phyloP scores from a whole-genome alignment of 2,329 filamentous ascomycete species.

The Keithomyces neogunnii region DNA sequence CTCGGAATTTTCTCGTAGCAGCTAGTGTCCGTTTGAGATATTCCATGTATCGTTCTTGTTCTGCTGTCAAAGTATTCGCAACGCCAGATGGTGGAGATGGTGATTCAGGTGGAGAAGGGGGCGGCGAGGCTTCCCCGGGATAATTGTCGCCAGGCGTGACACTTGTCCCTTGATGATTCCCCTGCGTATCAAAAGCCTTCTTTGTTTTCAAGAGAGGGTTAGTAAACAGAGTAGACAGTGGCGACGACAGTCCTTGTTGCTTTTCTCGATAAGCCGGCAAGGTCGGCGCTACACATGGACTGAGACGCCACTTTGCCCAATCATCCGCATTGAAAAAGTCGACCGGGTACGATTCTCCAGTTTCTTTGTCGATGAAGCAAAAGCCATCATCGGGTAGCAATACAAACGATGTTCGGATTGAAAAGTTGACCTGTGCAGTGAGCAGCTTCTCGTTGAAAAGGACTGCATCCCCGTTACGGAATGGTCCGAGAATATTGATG shows the following conservation, averaged over 20 bases:
- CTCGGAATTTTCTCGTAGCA: constrained; percentile 66
- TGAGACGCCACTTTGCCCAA: constrained; percentile 72
- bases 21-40: constrained; percentile 72
- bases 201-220: constrained; percentile 25
- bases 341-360: constrained; percentile 70
- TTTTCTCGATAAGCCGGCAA: constrained; percentile 45
- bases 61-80: constrained; percentile 10
- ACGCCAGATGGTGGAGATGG: constrained; percentile 9
- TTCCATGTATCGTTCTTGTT: constrained; percentile 30
- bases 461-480: constrained; percentile 89
- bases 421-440: constrained; percentile 90
- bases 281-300: constrained; percentile 64
- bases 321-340: constrained; percentile 75
- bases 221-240: constrained; percentile 40
- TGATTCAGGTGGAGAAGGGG: constrained; percentile 12
- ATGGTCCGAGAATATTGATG: constrained; percentile 81
- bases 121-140: constrained; percentile 7
- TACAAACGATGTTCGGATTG: constrained; percentile 75
- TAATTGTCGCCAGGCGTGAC: constrained; percentile 7
- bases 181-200: background rate
- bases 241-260: constrained; percentile 23
- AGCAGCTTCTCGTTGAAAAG: constrained; percentile 82
- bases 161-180: background rate
- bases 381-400: constrained; percentile 79
- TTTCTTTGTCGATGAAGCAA: constrained; percentile 79